phyloP scores from a whole-genome alignment of 495 filamentous ascomycete genomes.

The Penicillium flavigenum region DNA sequence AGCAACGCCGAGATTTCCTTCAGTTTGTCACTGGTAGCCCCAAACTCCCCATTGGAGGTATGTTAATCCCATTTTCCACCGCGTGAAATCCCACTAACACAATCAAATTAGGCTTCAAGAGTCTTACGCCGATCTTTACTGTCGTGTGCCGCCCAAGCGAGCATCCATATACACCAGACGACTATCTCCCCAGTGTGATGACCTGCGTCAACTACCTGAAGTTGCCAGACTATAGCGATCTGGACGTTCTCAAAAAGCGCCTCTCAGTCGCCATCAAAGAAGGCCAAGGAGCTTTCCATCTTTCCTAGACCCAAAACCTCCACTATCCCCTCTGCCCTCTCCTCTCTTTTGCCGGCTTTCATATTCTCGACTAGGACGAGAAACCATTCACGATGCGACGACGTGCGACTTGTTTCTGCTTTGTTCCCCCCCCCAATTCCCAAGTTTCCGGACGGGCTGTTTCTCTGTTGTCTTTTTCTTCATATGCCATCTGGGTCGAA shows the following conservation, averaged over 20 bases:
- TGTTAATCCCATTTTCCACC: constrained; percentile 24
- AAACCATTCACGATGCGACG: constrained; percentile 24
- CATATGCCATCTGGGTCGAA: constrained; percentile 21
- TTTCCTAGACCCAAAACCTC: constrained; percentile 59
- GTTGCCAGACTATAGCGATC: constrained; percentile 86
- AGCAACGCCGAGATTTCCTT: constrained; percentile 88
- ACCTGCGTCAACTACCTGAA: constrained; percentile 99
- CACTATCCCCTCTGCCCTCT: constrained; percentile 3
- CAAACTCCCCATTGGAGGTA: constrained; percentile 97
- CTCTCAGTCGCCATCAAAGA: constrained; percentile 87
- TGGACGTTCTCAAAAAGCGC: constrained; percentile 72
- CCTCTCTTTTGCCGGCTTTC: constrained; percentile 5
- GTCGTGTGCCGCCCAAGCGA: constrained; percentile 98
- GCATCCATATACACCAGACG: constrained; percentile 89
- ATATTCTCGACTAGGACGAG: constrained; percentile 5
- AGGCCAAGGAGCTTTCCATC: constrained; percentile 98
- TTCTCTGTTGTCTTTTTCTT: constrained; percentile 16
- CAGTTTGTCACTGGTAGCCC: constrained; percentile 99
- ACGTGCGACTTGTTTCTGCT: constrained; percentile 22
- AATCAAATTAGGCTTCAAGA: constrained; percentile 77
- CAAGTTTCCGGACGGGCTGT: constrained; percentile 27
- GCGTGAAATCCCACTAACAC: constrained; percentile 25
- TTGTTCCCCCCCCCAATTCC: constrained; percentile 15
- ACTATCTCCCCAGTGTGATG: constrained; percentile 98
- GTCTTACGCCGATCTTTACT: constrained; percentile 94